Conservation (phyloP, 495 filamentous ascomycete species). For the Wilcoxina mikolae region DNA sequence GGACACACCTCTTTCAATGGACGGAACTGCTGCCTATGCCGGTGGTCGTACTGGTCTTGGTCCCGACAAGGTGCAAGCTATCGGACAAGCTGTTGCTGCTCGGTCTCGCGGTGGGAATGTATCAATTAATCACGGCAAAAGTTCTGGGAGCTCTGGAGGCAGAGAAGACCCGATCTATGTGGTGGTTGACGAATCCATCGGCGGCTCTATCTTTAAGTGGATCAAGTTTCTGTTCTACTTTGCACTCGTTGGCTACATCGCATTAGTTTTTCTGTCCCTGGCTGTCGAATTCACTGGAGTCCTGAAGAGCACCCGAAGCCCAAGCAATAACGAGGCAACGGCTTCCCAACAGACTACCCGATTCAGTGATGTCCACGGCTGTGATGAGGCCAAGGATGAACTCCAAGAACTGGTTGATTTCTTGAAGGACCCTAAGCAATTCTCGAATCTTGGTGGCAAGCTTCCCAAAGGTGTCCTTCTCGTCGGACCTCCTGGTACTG, state of each 20-base stretch:
- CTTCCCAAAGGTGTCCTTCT: slow-evolving; percentile 92
- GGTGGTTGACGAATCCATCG: slow-evolving; percentile 81
- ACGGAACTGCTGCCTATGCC: slow-evolving; percentile 32
- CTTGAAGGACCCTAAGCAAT: slow-evolving; percentile 76
- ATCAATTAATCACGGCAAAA: slow-evolving; percentile 35
- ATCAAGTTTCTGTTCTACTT: slow-evolving; percentile 72
- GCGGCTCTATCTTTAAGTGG: slow-evolving; percentile 72
- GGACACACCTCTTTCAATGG: slow-evolving; percentile 27
- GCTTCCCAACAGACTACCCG: slow-evolving; percentile 78
- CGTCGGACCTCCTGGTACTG: slow-evolving; percentile 90
- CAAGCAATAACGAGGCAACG: slow-evolving; percentile 64
- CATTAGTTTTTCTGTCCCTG: slow-evolving; percentile 59
- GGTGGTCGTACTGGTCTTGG: slow-evolving; percentile 11
- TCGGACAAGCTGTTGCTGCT: slow-evolving; percentile 77
- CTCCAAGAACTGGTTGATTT: slow-evolving; percentile 95
- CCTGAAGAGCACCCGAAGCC: slow-evolving; percentile 59
- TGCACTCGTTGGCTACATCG: slow-evolving; percentile 55
- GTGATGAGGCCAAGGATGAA: slow-evolving; percentile 96
- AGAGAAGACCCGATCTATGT: slow-evolving; percentile 79
- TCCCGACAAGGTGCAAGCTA: slow-evolving; percentile 56
- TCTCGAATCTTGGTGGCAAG: slow-evolving; percentile 83
- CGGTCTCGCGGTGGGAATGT: slow-evolving; percentile 52
- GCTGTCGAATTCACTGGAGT: slow-evolving; percentile 61
- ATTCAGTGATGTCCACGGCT: slow-evolving; percentile 91
- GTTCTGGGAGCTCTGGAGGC: slow-evolving; percentile 37